Evolutionary conservation across 768 basidiomycete species (phyloP).

Genomic region (Kwoniella mangroviensis): DNA sequence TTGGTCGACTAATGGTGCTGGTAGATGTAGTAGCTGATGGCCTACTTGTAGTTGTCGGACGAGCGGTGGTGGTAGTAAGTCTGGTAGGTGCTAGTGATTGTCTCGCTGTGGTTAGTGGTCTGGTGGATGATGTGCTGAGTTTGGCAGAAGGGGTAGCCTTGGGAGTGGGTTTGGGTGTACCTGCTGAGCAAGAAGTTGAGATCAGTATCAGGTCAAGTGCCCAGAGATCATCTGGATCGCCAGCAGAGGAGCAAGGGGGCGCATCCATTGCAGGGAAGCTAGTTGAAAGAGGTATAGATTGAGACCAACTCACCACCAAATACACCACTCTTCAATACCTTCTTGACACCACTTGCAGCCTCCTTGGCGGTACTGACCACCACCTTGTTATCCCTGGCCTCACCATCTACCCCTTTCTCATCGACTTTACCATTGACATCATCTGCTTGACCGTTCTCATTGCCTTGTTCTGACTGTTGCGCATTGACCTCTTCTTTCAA

Average conservation of each 20-base stretch:
- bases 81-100: constrained; percentile 15
- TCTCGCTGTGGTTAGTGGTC: constrained; percentile 3
- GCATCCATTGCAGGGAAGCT: no score
- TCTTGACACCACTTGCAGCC: constrained; percentile 38
- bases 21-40: background rate
- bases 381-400: constrained; percentile 4
- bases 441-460: background rate
- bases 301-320: constrained; percentile 36
- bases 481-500: constrained; percentile 16
- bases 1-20: background rate
- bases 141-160: constrained; percentile 1
- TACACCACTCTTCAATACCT: constrained; percentile 44
- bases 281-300: no score
- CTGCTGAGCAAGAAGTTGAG: background rate
- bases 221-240: background rate
- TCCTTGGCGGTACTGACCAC: constrained; percentile 17
- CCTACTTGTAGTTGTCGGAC: constrained; percentile 1
- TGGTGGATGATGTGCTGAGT: constrained; percentile 2
- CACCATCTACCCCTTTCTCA: background rate
- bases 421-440: background rate
- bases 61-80: constrained; percentile 11
- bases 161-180: constrained; percentile 21
- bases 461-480: background rate
- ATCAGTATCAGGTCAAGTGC: background rate
- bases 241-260: no score